Evolutionary conservation across 768 basidiomycete genomes (phyloP).

Genomic region (Pleurotus salmoneostramineus): DNA sequence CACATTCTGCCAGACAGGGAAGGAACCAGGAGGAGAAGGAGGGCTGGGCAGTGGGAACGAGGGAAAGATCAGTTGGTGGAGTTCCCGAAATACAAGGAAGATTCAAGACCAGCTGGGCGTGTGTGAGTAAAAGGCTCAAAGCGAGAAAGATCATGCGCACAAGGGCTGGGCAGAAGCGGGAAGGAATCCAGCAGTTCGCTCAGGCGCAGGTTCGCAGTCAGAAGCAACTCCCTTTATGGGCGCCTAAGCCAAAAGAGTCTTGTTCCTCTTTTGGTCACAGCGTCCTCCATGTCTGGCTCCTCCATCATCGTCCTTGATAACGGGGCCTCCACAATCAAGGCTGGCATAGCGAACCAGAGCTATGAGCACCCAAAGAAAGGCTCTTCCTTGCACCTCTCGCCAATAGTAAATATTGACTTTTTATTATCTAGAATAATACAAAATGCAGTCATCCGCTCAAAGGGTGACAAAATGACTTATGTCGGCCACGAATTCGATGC

Average conservation of each 20-base stretch:
- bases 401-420: constrained; percentile 2
- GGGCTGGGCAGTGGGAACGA: constrained; percentile 8
- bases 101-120: not conserved
- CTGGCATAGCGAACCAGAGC: constrained; percentile 43
- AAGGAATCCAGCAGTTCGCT: not conserved
- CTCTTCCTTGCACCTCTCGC: constrained; percentile 9
- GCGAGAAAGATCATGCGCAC: constrained; percentile 6
- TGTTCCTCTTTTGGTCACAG: constrained; percentile 7
- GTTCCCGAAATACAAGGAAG: not conserved
- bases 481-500: constrained; percentile 79
- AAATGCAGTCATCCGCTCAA: constrained; percentile 84
- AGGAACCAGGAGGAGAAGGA: constrained; percentile 12
- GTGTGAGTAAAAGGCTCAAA: constrained; percentile 2
- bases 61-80: not conserved
- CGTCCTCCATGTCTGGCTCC: constrained; percentile 9
- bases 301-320: constrained; percentile 77
- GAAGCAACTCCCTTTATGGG: too few species aligned
- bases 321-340: constrained; percentile 81
- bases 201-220: too few species aligned
- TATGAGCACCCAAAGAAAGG: constrained; percentile 26
- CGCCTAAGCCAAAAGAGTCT: not conserved
- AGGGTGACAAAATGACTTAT: constrained; percentile 78
- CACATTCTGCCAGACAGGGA: constrained; percentile 49
- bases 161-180: not conserved
- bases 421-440: constrained; percentile 51